These are phyloP conservation scores for Solanum piurae DNA, from an alignment of 257 asterid species.

Conservation along the genomic window DNA sequence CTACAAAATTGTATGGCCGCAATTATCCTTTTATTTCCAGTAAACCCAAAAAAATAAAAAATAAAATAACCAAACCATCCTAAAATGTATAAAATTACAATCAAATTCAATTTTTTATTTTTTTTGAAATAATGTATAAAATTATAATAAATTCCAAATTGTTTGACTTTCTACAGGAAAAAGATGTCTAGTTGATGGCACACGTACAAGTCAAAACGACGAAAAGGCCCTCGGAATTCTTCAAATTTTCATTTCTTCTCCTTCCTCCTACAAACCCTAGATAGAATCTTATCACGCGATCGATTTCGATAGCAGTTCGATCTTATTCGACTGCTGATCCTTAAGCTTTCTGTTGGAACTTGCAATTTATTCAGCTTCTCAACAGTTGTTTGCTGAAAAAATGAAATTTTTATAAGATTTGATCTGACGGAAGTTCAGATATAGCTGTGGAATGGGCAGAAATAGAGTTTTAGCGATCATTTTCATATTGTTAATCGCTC, in stretches of 20 bases:
- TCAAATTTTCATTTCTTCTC: not conserved
- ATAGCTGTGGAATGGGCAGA: conserved; percentile 4
- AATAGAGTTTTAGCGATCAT: not conserved
- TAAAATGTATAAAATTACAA: not conserved
- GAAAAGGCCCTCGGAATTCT: not conserved
- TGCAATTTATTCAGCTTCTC: not conserved
- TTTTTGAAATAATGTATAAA: too few relatives aligned
- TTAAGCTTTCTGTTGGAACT: not conserved
- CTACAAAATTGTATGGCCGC: not conserved
- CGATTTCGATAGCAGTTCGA: not conserved
- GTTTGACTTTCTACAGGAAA: not conserved
- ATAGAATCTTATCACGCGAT: not conserved
- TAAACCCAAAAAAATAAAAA: too few relatives aligned
- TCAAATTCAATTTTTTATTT: too few relatives aligned
- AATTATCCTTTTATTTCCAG: too few relatives aligned
- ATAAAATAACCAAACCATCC: not conserved
- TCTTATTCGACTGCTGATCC: not conserved
- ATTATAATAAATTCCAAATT: not conserved
- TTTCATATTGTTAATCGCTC: not conserved
- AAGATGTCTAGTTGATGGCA: not conserved
- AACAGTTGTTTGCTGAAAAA: not conserved
- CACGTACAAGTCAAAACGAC: not conserved
- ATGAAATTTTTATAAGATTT: not conserved
- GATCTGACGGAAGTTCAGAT: not conserved
- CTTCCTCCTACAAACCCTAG: not conserved